phyloP scores from a whole-genome alignment of 345 rosid species.

The Linum tenue region DNA sequence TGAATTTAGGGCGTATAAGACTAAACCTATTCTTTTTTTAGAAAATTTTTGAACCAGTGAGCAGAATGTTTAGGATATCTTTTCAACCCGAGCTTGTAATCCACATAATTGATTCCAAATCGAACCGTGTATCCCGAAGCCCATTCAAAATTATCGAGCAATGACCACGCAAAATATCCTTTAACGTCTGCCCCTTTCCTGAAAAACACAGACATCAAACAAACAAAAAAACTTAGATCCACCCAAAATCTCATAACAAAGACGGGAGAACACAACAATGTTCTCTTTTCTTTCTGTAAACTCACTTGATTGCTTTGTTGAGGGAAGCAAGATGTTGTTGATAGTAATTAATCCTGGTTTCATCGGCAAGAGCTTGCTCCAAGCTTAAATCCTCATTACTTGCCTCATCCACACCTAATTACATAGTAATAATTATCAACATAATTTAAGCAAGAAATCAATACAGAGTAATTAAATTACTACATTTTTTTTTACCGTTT shows the following conservation, averaged over 20 bases:
- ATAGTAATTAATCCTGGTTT: slow-evolving; percentile 25
- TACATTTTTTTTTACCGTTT: slow-evolving; percentile 18
- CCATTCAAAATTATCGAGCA: slow-evolving; percentile 22
- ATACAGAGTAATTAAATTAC: not conserved
- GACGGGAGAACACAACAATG: not conserved
- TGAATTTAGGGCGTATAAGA: no score
- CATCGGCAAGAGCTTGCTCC: slow-evolving; percentile 26
- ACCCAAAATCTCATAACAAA: not conserved
- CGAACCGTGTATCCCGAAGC: slow-evolving; percentile 12
- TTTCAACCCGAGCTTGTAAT: slow-evolving; percentile 17
- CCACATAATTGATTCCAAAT: slow-evolving; percentile 17
- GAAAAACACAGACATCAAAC: no score
- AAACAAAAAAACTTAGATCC: not conserved
- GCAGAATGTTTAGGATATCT: slow-evolving; percentile 20
- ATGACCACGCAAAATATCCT: slow-evolving; percentile 24
- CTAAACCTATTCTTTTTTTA: not conserved
- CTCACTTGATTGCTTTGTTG: slow-evolving; percentile 27
- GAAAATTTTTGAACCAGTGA: slow-evolving; percentile 13
- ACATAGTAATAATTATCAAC: not conserved
- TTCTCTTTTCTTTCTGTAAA: not conserved
- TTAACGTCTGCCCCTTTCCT: slow-evolving; percentile 18
- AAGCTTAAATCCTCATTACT: slow-evolving; percentile 23
- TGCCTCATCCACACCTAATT: slow-evolving; percentile 24
- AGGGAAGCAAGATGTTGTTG: slow-evolving; percentile 25
- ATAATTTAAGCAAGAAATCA: not conserved